Evolutionary conservation across 2,329 filamentous ascomycete genomes (phyloP).

Genomic region (Colletotrichum sp.): DNA sequence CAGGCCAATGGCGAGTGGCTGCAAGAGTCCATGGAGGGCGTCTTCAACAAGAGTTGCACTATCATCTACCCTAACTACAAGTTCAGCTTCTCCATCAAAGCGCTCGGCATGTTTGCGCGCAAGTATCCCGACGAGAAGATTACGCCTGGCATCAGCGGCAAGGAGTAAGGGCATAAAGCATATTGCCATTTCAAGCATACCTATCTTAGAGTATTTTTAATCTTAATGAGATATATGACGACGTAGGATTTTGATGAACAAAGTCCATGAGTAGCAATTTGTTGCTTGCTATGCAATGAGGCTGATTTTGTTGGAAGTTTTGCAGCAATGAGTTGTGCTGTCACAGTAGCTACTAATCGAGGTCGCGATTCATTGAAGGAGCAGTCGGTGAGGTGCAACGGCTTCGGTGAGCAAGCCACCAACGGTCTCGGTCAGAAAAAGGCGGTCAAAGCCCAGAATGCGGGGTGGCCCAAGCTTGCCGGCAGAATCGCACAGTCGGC

Average conservation of each 20-base stretch:
- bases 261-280: fast-evolving
- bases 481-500: neutral
- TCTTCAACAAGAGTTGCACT: slow-evolving; percentile 99
- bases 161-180: neutral
- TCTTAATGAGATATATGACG: neutral
- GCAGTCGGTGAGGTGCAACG: neutral
- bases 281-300: neutral
- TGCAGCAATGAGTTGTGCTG: neutral
- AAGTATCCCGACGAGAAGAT: slow-evolving; percentile 72
- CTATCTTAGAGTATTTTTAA: neutral
- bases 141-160: slow-evolving; percentile 15
- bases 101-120: slow-evolving; percentile 84
- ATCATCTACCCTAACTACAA: slow-evolving; percentile 99
- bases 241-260: neutral
- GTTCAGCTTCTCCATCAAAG: slow-evolving; percentile 93
- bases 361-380: neutral
- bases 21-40: slow-evolving; percentile 94
- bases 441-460: neutral
- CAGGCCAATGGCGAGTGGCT: slow-evolving; percentile 91
- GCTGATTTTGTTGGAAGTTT: neutral
- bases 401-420: neutral
- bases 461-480: neutral
- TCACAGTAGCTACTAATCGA: neutral
- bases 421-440: neutral
- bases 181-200: neutral